Base-by-base conservation (phyloP, 371 early-diverging fungal species). In the Blakeslea trispora region DNA sequence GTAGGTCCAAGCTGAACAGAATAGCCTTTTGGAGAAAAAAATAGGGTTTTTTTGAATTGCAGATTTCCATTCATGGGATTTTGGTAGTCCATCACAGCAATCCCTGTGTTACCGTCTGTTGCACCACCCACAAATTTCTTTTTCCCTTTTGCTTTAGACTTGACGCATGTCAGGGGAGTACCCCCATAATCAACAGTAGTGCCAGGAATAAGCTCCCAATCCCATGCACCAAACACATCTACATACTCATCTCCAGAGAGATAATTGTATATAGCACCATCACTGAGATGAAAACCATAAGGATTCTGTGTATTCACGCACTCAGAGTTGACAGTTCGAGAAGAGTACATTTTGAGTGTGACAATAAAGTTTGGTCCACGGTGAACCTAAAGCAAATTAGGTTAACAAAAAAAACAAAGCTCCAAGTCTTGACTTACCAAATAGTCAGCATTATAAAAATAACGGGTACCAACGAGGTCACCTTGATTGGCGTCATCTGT, bases 341-440 rank as follows among this genome's bases (percentile, higher is more conserved):
- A 45, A 10, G 69, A 68, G 32, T 65, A 62, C 72, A 72, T 69
- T 53, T 69, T 72, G 22, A 72, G 23, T 13, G 72, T 69, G 28
- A 55, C 55, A 23, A 72, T 42, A 39, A 61, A 69, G 5, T 52
- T 51, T 10, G 47, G 49, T 1, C 61, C 59, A 17, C 72, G 72
- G 35, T 72, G 72, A 39, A 63, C 59, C 65, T 65, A 44, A 44
- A 22, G 15, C 37, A 28, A 28, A 28, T 28, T 28, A 28, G 7
- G 10, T 44, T 45, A n/a, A 28, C 35, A 11, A 67, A 4, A 32
- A 37, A 6, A 45, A n/a, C 28, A 37, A 22, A 13, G 5, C 5
- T 11, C 22, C 13, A 17, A 28, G 28, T 18, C 1, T 10, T 5
- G 8, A 48, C 22, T 44, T 19, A 72, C 73, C 61, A 72, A 50